Evolutionary conservation across 805 yeast genomes (phyloP).

Genomic region (Barnettozyma sp.): DNA sequence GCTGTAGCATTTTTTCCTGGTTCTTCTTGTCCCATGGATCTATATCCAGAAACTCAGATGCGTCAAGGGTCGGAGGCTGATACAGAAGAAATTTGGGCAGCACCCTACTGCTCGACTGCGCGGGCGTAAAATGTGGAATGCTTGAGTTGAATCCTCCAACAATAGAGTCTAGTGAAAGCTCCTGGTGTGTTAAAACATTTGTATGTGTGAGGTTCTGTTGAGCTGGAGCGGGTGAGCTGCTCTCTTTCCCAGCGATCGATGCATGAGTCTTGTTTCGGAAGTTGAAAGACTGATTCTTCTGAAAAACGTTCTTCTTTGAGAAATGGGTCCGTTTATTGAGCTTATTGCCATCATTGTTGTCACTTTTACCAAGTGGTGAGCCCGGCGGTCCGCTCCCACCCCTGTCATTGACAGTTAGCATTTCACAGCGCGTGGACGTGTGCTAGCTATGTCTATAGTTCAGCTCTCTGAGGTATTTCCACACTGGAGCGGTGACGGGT

Average conservation of each 20-base stretch:
- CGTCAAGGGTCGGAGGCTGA: conserved; percentile 31
- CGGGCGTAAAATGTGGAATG: conserved; percentile 2
- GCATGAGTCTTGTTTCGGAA: conserved; percentile 3
- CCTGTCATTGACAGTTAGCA: conserved; percentile 1
- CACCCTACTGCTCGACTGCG: conserved; percentile 19
- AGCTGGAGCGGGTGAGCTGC: conserved; percentile 1
- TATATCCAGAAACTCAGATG: conserved; percentile 21
- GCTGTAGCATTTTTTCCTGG: conserved; percentile 49
- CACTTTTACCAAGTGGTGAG: too few relatives aligned
- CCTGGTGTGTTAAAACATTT: conserved; percentile 2
- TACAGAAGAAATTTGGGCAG: conserved; percentile 32
- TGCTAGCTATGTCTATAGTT: too few relatives aligned
- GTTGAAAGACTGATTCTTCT: conserved; percentile 11
- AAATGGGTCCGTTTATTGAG: conserved; percentile 7
- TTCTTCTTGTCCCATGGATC: conserved; percentile 73
- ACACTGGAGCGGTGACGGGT: too few relatives aligned
- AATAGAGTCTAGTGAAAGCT: conserved; percentile 10
- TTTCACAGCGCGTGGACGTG: too few relatives aligned
- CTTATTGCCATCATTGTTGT: conserved; percentile 2
- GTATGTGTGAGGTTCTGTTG: background rate
- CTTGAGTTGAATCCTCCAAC: conserved; percentile 23
- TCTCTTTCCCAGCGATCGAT: too few relatives aligned
- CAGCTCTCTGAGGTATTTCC: too few relatives aligned
- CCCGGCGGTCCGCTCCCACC: too few relatives aligned
- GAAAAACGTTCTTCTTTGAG: conserved; percentile 17